Evolutionary conservation across 192 early-diverging fungal species (phyloP).

Genomic region (Entomortierella parvispora): DNA sequence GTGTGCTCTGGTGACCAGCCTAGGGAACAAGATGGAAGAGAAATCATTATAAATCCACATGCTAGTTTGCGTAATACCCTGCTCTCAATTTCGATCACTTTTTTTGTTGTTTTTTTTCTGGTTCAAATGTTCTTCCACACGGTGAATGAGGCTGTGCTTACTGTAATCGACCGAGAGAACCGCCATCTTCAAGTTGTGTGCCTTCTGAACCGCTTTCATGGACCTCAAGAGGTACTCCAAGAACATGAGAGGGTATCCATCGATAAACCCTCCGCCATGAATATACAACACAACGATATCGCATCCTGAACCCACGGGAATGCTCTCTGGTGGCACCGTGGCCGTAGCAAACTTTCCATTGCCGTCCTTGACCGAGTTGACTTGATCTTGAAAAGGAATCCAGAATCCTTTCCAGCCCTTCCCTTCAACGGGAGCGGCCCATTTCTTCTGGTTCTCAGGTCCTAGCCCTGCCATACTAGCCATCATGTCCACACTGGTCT

Average conservation of each 20-base stretch:
- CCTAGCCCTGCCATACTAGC: constrained; percentile 12
- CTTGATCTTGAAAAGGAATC: constrained; percentile 49
- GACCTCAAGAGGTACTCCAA: constrained; percentile 15
- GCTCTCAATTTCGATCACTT: constrained; percentile 2
- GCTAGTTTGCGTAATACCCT: background rate
- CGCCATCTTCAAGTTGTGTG: constrained; percentile 22
- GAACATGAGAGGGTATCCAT: constrained; percentile 28
- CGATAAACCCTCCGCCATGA: constrained; percentile 39
- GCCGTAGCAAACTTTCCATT: background rate
- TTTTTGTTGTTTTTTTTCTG: background rate
- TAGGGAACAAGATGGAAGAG: background rate
- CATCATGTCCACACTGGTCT: background rate
- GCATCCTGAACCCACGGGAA: constrained; percentile 19
- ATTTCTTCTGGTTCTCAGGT: constrained; percentile 5
- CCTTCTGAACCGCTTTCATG: constrained; percentile 26
- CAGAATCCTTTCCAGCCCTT: constrained; percentile 32
- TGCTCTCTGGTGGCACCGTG: background rate
- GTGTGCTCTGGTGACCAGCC: constrained; percentile 32
- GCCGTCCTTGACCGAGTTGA: background rate
- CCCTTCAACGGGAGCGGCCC: constrained; percentile 13
- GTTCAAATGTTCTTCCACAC: too few relatives aligned
- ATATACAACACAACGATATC: constrained; percentile 24
- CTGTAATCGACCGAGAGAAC: constrained; percentile 36
- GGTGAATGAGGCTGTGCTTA: too few relatives aligned
- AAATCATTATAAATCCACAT: background rate